Evolutionary conservation across 768 basidiomycete genomes (phyloP).

Genomic region (Mycena galericulata): DNA sequence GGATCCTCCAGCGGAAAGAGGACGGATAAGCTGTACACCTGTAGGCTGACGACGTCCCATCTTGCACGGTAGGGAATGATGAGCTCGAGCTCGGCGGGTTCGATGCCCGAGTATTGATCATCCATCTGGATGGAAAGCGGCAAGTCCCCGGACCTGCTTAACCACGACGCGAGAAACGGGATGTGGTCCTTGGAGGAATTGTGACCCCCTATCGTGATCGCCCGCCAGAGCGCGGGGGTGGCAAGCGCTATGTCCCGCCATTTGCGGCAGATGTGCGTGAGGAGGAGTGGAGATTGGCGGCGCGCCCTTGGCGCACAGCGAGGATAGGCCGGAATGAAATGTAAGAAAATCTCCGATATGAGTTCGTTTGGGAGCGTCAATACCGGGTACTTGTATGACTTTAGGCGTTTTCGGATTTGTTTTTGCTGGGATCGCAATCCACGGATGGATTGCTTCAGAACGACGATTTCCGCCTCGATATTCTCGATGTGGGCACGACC

Average conservation of each 20-base stretch:
- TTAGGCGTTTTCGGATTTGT: background rate
- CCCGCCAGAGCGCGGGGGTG: background rate
- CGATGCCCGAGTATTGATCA: too few species aligned
- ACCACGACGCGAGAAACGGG: background rate
- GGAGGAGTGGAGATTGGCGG: background rate
- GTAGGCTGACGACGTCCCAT: background rate
- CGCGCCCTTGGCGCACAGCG: background rate
- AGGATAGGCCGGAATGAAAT: background rate
- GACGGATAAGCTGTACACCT: background rate
- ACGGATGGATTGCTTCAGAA: background rate
- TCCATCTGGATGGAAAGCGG: background rate
- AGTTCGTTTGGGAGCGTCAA: constrained; percentile 4
- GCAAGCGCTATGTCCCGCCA: background rate
- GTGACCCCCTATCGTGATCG: background rate
- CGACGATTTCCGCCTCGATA: background rate
- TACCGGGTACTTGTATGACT: constrained; percentile 1
- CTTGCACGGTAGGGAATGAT: background rate
- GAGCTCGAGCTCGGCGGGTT: background rate
- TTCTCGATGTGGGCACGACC: background rate
- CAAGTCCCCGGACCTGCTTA: background rate
- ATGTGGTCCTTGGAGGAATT: background rate
- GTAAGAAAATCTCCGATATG: background rate
- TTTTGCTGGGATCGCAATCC: background rate
- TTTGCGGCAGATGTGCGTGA: background rate
- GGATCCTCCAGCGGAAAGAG: background rate